Evolutionary conservation across 306 rosid genomes (phyloP), one percentile per base, ranked within the genome.

Genomic region (Begonia peltatifolia): DNA sequence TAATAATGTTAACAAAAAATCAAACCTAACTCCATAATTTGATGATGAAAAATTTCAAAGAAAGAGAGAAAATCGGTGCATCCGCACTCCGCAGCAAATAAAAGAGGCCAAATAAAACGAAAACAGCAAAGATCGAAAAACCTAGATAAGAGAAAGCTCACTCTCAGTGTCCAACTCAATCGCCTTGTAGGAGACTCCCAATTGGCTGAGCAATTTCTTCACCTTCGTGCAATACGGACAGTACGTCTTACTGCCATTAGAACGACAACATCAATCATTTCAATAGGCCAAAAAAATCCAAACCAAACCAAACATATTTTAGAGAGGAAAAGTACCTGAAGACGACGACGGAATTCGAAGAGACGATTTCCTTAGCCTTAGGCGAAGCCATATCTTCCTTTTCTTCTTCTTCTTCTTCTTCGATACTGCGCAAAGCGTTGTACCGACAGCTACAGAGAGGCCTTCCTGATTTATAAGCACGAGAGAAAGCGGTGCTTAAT

Each of bases 321-420:
- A 13, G 2, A 54, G 5, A 43, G 9, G 18, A 9, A 57, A 15
- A 30, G 38, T 13, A 76, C 97, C 97, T 90, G 78, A 78, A 90
- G 62, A 90, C 94, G 38, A 71, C 79, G 62, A 83, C 84, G 8
- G 92, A 20, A 54, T 80, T 83, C 56, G 87, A 52, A 9, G 87
- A 62, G 2, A 85, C 92, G 54, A 85, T 62, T 66, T 90, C 94
- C 74, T 90, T 80, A 3, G 97, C 92, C 64, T 85, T 85, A 0
- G 84, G 52, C 56, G 76, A 63, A 46, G 95, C 95, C 97, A 90
- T 85, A 14, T 47, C 42, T 30, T 2, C 38, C 9, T 0, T n/a
- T n/a, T n/a, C n/a, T 20, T 20, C 23, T 20, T 20, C 23, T 20
- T 30, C 38, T 30, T 30, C 38, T 30, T 30, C 38, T 30, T 30